These are phyloP conservation scores for Allium fistulosum DNA, from an alignment of 106 monocot species.

Conservation along the genomic window DNA sequence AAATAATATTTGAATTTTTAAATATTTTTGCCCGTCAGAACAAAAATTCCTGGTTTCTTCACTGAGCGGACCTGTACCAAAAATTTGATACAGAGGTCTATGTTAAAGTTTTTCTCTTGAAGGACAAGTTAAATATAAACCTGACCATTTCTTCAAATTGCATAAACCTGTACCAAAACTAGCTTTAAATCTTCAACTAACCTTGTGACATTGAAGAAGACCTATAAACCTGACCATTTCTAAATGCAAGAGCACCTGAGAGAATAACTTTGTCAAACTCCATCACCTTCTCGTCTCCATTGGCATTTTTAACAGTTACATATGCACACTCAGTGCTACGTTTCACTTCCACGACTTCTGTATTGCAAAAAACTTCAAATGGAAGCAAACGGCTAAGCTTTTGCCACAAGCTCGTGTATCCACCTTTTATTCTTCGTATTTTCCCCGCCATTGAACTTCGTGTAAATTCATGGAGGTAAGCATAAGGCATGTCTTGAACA, in stretches of 20 bases:
- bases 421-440: slow-evolving; percentile 36
- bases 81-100: no score
- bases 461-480: slow-evolving; percentile 50
- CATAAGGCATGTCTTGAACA: slow-evolving; percentile 60
- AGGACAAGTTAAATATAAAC: no score
- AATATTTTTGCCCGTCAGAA: no score
- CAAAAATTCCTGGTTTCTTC: no score
- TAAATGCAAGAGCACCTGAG: slow-evolving; percentile 36
- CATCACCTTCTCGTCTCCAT: slow-evolving; percentile 15
- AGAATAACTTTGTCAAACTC: slow-evolving; percentile 46
- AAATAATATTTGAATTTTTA: no score
- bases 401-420: slow-evolving; percentile 51
- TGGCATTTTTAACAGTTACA: slow-evolving; percentile 17
- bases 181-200: slow-evolving; percentile 4
- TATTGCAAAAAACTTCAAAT: slow-evolving; percentile 36
- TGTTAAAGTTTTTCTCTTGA: no score
- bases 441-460: slow-evolving; percentile 55
- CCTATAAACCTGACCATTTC: slow-evolving; percentile 30
- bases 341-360: slow-evolving; percentile 30
- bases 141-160: no score
- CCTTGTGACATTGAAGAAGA: slow-evolving; percentile 13
- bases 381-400: slow-evolving; percentile 38
- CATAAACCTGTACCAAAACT: no score
- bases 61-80: no score
- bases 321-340: slow-evolving; percentile 5